Base-by-base conservation (phyloP, 257 asterid species). In the Solanum tacnaense region DNA sequence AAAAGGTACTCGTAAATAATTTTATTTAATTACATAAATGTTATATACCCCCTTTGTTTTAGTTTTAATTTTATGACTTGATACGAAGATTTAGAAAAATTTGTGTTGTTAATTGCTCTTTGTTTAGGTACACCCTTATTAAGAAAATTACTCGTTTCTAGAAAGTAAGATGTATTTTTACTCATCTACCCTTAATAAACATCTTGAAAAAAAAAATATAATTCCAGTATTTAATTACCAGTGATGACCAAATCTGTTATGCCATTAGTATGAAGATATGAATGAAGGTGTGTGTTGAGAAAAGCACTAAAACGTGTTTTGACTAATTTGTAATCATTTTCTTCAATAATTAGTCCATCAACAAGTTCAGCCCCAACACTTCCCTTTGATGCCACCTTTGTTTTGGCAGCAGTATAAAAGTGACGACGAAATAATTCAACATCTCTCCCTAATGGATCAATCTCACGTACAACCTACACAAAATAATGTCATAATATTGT, bases 301-400 rank as follows among this genome's bases (percentile, higher is more conserved):
- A 97, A 97, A 0, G 98, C 98, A 68, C 97, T 95, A 89, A 95
- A 93, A 79, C 98, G 95, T 5, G 96, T 95, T 91, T 97, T 97
- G 87, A 94, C 97, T 84, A 96, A 89, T 92, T 94, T 97, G 87
- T 97, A 97, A 76, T 97, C 97, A 11, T 79, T 91, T 29, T 93
- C 95, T 90, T 92, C 73, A 83, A 95, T 93, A 84, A 86, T 92
- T 29, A 96, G 94, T 52, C 98, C 98, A 49, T 96, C 97, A 52
- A 91, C 96, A 86, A 94, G 88, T 87, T 95, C 98, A 75, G 98
- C 98, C 16, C 99, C 99, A 23, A 89, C 88, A 23, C 93, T 89
- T 38, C 97, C 98, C 88, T 90, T 95, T 65, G 94, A 91, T 9
- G 96, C 91, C 9, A 98, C 98, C 70, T 91, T 94, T 35, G 98